Base-by-base conservation (phyloP, 192 early-diverging fungal genomes). In the Backusella australiensis region DNA sequence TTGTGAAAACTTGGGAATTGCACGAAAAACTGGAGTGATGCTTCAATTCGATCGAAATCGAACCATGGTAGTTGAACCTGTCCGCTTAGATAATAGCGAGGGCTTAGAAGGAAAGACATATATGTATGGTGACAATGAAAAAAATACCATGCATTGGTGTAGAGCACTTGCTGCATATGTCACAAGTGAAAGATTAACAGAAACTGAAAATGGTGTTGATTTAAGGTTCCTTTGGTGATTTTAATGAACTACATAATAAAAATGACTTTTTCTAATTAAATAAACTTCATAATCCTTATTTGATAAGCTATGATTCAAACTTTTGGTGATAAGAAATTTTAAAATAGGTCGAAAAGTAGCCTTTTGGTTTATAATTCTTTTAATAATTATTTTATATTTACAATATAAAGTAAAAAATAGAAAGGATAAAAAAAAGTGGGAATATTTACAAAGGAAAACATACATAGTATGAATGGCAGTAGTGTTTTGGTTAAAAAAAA, bases 1-100 rank as follows among this genome's bases (percentile, higher is more conserved):
- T 49, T 71, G 70, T 71, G 70, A 71, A 71, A 44, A 71, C 29
- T 19, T 71, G 3, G 70, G 70, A 19, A 71, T 71, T 17, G 44
- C 70, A 34, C 35, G 70, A 49, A 71, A 71, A 23, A 49, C 44
- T 1, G 70, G 42, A 8, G 42, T 71, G 6, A 42, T 71, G 41
- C 42, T 71, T 17, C 70, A 71, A 71, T 71, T 71, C 7, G 70
- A 71, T 46, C 70, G 42, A n/a, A 49, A 29, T 46, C 36, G 14
- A 49, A 42, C 70, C 70, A 29, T 49, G n/a, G 42, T 49, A 14
- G 32, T 41, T 12, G 44, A 44, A 49, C 70, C 70, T 46, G 70
- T 71, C 19, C 44, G 39, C 5, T 15, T 71, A 17, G 70, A 71
- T 29, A 44, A 26, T 1, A 14, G 15, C 2, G 70, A 71, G 4